Conservation (phyloP, 768 basidiomycete genomes). For the Suillus fuscotomentosus region DNA sequence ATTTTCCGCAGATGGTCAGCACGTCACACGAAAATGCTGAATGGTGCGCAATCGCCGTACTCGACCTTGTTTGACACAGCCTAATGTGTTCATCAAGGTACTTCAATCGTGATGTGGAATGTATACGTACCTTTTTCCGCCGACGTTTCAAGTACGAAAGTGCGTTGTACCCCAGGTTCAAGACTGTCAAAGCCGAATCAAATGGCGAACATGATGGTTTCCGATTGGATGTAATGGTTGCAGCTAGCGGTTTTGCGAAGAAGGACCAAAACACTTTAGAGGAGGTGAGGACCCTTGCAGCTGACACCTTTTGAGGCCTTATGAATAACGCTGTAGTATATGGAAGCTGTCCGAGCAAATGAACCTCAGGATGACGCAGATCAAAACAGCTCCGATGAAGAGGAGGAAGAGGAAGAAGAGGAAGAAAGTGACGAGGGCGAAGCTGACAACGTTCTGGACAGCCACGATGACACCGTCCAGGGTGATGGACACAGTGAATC, state of each 20-base stretch:
- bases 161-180: slow-evolving; percentile 83
- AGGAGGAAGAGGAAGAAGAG: slow-evolving; percentile 38
- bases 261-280: slow-evolving; percentile 81
- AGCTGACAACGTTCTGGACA: slow-evolving; percentile 23
- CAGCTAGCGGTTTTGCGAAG: slow-evolving; percentile 90
- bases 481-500: slow-evolving; percentile 18
- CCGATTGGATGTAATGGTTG: slow-evolving; percentile 85
- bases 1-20: slow-evolving; percentile 99
- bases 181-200: slow-evolving; percentile 31
- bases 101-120: slow-evolving; percentile 98
- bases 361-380: slow-evolving; percentile 30
- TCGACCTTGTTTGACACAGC: slow-evolving; percentile 12
- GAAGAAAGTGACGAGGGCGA: slow-evolving; percentile 33
- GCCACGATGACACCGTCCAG: slow-evolving; percentile 16
- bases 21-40: slow-evolving; percentile 96
- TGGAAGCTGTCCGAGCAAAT: slow-evolving; percentile 50
- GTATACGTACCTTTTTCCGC: slow-evolving; percentile 90
- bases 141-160: slow-evolving; percentile 94
- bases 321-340: slow-evolving; percentile 50
- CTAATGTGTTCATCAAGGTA: slow-evolving; percentile 59
- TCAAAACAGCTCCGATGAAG: slow-evolving; percentile 28
- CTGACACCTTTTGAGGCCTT: slow-evolving; percentile 16
- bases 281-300: slow-evolving; percentile 55
- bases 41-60: slow-evolving; percentile 58
- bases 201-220: slow-evolving; percentile 51